phyloP scores from a whole-genome alignment of 2,329 filamentous ascomycete species.

The Penicillium sp. region DNA sequence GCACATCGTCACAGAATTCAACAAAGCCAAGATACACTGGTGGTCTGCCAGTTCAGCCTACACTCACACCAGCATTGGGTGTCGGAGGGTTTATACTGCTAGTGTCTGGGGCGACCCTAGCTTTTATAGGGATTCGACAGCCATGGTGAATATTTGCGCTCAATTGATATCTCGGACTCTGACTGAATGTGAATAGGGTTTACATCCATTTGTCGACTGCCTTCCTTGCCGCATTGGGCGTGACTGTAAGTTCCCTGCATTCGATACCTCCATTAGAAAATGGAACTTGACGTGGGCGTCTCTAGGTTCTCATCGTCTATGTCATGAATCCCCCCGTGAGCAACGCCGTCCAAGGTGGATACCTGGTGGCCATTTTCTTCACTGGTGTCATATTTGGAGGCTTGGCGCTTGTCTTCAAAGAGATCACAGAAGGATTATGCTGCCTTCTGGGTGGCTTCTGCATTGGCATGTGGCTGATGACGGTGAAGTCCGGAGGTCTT shows the following conservation, averaged over 20 bases:
- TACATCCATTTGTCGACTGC: constrained; percentile 78
- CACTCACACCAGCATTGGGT: constrained; percentile 75
- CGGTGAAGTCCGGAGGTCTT: constrained; percentile 71
- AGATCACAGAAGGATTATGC: constrained; percentile 79
- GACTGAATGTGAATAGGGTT: constrained; percentile 44
- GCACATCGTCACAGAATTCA: constrained; percentile 13
- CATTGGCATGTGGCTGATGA: constrained; percentile 85
- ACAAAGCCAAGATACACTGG: constrained; percentile 25
- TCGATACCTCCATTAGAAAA: not conserved
- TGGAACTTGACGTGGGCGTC: not conserved
- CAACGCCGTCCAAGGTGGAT: constrained; percentile 76
- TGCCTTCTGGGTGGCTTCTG: constrained; percentile 86
- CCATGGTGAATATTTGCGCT: constrained; percentile 49
- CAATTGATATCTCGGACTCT: not conserved
- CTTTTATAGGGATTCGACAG: constrained; percentile 79
- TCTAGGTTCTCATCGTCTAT: constrained; percentile 72
- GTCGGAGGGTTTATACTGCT: constrained; percentile 76
- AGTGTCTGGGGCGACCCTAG: constrained; percentile 65
- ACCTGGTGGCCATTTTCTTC: constrained; percentile 72
- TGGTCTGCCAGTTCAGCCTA: constrained; percentile 67
- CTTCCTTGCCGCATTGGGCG: constrained; percentile 68
- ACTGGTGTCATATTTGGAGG: constrained; percentile 73
- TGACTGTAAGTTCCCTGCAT: constrained; percentile 53
- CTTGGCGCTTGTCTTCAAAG: constrained; percentile 72
- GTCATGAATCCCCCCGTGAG: constrained; percentile 77